These are phyloP conservation scores for Infundibulicybe gibba DNA, from an alignment of 768 basidiomycete genomes.

Conservation along the genomic window DNA sequence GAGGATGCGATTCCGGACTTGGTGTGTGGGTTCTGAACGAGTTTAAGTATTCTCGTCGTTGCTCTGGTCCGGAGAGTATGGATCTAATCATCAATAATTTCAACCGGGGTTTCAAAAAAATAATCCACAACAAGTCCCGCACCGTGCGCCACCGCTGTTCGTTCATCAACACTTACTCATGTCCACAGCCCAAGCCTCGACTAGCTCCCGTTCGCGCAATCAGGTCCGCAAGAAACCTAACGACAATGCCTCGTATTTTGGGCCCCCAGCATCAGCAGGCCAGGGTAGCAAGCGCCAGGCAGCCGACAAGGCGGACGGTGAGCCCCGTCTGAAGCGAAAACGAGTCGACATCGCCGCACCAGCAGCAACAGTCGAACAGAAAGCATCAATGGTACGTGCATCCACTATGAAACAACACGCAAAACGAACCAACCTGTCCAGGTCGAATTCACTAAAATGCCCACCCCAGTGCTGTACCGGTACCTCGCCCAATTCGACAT, in stretches of 20 bases:
- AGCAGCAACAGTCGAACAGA: conserved; percentile 30
- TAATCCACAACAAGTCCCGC: not conserved
- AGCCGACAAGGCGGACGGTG: conserved; percentile 66
- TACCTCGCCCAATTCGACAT: conserved; percentile 75
- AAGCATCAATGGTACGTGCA: conserved; percentile 37
- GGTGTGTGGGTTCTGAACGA: no score
- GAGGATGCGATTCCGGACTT: not conserved
- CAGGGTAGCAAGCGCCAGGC: conserved; percentile 63
- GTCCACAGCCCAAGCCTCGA: conserved; percentile 28
- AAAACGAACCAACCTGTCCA: conserved; percentile 20
- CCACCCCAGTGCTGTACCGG: conserved; percentile 60
- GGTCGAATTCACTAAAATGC: conserved; percentile 76
- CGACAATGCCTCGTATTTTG: conserved; percentile 71
- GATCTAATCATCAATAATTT: not conserved
- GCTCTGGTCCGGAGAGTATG: not conserved
- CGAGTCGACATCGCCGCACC: conserved; percentile 44
- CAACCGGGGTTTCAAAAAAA: no score
- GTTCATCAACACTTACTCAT: conserved; percentile 16
- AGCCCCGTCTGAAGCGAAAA: conserved; percentile 72
- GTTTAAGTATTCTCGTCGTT: not conserved
- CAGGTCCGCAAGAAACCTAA: conserved; percentile 60
- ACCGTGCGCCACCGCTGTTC: conserved; percentile 11
- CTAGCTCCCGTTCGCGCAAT: conserved; percentile 58
- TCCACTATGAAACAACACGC: not conserved
- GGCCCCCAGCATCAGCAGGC: conserved; percentile 40